Evolutionary conservation across 345 rosid species (phyloP).

Genomic region (Syzygium grande): DNA sequence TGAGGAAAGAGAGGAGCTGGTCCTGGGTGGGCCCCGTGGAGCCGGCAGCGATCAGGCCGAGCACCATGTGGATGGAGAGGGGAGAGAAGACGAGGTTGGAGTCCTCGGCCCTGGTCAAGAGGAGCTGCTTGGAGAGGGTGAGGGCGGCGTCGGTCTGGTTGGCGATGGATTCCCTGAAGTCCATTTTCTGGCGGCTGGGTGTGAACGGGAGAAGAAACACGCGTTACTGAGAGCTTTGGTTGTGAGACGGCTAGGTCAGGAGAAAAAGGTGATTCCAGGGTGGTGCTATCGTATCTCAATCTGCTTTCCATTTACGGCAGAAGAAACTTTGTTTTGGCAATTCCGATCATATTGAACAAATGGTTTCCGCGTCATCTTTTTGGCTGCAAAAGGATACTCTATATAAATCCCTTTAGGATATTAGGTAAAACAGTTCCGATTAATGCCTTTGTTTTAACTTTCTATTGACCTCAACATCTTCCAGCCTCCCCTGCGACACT

Average conservation of each 20-base stretch:
- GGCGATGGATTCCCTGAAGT: neutral
- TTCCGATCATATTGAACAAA: neutral
- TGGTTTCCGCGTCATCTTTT: neutral
- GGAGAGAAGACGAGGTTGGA: slow-evolving; percentile 13
- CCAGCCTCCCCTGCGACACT: slow-evolving; percentile 45
- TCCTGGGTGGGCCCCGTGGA: slow-evolving; percentile 1
- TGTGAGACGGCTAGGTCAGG: neutral
- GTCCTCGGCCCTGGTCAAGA: neutral
- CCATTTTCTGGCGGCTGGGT: neutral
- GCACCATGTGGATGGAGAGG: slow-evolving; percentile 9
- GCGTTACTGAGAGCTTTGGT: neutral
- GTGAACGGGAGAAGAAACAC: neutral
- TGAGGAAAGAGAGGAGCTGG: slow-evolving; percentile 17
- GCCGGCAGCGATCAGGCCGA: slow-evolving; percentile 12
- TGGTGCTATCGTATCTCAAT: neutral
- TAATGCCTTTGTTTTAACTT: neutral
- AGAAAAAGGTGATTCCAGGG: neutral
- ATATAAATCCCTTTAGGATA: neutral
- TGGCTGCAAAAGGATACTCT: neutral
- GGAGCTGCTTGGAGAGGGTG: neutral
- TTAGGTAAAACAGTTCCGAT: neutral
- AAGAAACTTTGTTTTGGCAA: neutral
- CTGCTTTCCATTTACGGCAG: neutral
- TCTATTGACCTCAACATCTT: slow-evolving; percentile 4
- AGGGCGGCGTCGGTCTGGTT: slow-evolving; percentile 5